A percentile compares a stretch with the other conserved stretches of the same genome.
These are phyloP conservation scores for Kokia cookei DNA, from an alignment of 441 rosid genomes.

Conservation along the genomic window DNA sequence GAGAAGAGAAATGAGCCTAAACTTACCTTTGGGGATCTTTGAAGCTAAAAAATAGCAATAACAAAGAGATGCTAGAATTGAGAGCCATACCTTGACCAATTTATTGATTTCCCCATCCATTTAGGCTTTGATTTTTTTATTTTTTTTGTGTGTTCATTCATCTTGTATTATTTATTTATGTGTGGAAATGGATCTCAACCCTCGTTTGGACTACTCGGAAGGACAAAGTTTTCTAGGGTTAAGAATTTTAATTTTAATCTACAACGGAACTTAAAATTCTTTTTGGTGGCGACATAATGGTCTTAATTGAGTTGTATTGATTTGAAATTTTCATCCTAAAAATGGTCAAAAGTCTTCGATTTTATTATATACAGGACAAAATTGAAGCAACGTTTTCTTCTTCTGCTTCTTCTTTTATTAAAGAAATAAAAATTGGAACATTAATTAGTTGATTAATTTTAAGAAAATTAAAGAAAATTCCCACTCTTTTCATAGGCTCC, in stretches of 20 bases:
- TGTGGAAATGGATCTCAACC: background rate
- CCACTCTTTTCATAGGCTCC: too few species aligned
- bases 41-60: constrained; percentile 30
- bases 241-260: background rate
- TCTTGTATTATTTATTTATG: background rate
- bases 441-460: too few species aligned
- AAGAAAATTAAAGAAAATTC: too few species aligned
- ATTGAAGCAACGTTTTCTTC: too few species aligned
- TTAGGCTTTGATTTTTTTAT: background rate
- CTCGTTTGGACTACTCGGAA: background rate
- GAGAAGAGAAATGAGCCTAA: constrained; percentile 28
- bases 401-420: too few species aligned
- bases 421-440: too few species aligned
- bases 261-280: background rate
- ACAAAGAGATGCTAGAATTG: constrained; percentile 17
- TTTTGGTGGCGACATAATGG: background rate
- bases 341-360: background rate
- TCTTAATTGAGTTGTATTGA: background rate
- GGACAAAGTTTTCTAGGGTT: background rate
- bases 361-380: background rate
- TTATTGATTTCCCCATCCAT: constrained; percentile 30
- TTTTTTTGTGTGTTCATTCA: background rate
- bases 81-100: constrained; percentile 24
- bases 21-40: constrained; percentile 18
- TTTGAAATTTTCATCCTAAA: background rate